Conservation (phyloP, 1,139 yeast genomes). For the Debaryomyces sp. region DNA sequence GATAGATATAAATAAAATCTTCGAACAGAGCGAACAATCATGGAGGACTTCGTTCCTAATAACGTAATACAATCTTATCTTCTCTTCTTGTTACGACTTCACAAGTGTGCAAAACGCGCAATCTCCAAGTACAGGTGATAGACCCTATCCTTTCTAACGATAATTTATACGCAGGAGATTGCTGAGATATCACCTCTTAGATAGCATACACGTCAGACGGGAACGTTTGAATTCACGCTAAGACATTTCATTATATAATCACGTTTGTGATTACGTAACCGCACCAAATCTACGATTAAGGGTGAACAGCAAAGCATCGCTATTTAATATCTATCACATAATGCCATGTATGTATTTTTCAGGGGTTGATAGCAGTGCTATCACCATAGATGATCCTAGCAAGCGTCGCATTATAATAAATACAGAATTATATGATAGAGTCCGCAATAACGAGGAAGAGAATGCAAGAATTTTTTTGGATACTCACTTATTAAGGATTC, state of each 20-base stretch:
- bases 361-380: slow-evolving; percentile 1
- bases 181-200: too few relatives aligned
- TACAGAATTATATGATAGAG: background rate
- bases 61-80: background rate
- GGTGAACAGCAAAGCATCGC: background rate
- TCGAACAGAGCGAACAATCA: background rate
- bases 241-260: too few relatives aligned
- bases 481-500: background rate
- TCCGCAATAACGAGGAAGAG: background rate
- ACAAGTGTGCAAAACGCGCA: background rate
- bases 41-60: background rate
- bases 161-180: too few relatives aligned
- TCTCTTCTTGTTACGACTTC: background rate
- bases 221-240: too few relatives aligned
- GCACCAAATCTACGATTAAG: background rate
- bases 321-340: background rate
- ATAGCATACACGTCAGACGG: too few relatives aligned
- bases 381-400: slow-evolving; percentile 1
- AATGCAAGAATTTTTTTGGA: slow-evolving; percentile 6
- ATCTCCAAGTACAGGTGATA: too few relatives aligned
- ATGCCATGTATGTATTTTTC: slow-evolving; percentile 1
- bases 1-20: background rate
- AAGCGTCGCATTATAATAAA: background rate
- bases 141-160: too few relatives aligned
- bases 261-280: background rate